Evolutionary conservation across 352 stramenopile species (phyloP).

Genomic region (Pythium dissimile): DNA sequence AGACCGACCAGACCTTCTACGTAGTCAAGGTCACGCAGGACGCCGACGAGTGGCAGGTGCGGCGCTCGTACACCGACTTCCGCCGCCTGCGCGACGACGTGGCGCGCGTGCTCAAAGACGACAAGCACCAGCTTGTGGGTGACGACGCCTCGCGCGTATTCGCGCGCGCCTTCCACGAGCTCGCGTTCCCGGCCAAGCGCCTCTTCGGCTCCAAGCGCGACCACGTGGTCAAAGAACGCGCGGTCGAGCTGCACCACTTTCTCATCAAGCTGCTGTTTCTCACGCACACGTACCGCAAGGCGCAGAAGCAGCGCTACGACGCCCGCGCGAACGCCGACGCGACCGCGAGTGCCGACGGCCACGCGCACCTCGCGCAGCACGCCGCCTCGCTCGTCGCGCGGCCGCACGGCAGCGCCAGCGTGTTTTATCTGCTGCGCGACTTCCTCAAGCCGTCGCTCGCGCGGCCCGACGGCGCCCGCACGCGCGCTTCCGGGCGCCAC

Average conservation of each 20-base stretch:
- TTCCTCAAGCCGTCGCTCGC: conserved; percentile 58
- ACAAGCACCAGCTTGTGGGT: conserved; percentile 37
- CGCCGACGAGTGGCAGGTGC: conserved; percentile 65
- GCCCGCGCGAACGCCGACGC: too few relatives aligned
- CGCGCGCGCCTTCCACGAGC: conserved; percentile 23
- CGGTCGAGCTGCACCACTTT: conserved; percentile 70
- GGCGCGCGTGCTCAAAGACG: conserved; percentile 57
- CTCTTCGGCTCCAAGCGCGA: conserved; percentile 70
- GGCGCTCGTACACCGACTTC: conserved; percentile 70
- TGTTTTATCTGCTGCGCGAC: conserved; percentile 67
- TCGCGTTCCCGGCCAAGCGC: conserved; percentile 56
- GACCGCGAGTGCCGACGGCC: too few relatives aligned
- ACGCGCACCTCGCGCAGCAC: conserved; percentile 13
- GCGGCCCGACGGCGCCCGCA: conserved; percentile 9
- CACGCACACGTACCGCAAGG: conserved; percentile 74
- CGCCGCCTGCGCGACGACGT: conserved; percentile 67
- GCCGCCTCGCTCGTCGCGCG: conserved; percentile 33
- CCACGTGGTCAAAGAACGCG: conserved; percentile 68
- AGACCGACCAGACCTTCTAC: conserved; percentile 63
- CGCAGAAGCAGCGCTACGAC: conserved; percentile 60
- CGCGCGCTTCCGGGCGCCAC: neutral
- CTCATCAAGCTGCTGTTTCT: conserved; percentile 69
- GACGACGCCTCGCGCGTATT: conserved; percentile 51
- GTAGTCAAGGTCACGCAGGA: conserved; percentile 77
- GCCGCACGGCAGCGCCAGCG: conserved; percentile 48